Evolutionary conservation across 2,329 filamentous ascomycete genomes (phyloP), one percentile per base, ranked within the genome.

Genomic region (Furcasterigmium furcatum): DNA sequence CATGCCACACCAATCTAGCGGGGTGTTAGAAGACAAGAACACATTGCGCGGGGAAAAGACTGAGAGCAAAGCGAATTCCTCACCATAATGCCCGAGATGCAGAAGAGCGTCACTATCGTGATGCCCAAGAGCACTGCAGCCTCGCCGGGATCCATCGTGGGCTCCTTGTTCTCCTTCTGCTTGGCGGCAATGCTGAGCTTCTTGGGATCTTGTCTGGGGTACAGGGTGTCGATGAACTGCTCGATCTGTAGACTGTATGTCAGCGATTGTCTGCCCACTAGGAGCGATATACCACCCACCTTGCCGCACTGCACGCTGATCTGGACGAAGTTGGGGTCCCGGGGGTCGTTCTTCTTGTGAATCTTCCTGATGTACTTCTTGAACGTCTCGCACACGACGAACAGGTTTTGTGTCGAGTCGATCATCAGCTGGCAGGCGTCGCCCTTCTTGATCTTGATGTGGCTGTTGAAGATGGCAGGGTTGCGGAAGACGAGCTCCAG

Each of bases 391-490:
- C 88, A 95, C 5, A 95, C 81, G 1, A 88, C 73, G 45, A 79
- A 77, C 43, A 97, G 76, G 63, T 96, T 96, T 63, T 97, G 92
- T 7, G 92, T 95, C 10, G 89, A 95, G 58, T 96, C 82, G 50
- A 84, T 78, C 94, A 99, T 97, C 57, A 97, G 74, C 55, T 86
- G 77, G 65, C 94, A 97, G 30, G 94, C 91, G 55, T 92, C 82
- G 25, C 94, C 94, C 73, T 96, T 97, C 47, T 88, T 92, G 67
- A 99, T 96, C 73, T 99, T 99, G 71, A 99, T 74, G 60, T 96
- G 94, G 53, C 79, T 83, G 62, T 92, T 70, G 63, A 96, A 95
- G 47, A 99, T 83, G 49, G 76, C 77, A 19, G 88, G 87, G 67
- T 99, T 99, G 59, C 88, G 86, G 81, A 97, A 99, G 57, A 92